Percentiles rank a stretch among this genome's conserved stretches.
phyloP scores from a whole-genome alignment of 164 flowering plant species.

The Dillenia turbinata region DNA sequence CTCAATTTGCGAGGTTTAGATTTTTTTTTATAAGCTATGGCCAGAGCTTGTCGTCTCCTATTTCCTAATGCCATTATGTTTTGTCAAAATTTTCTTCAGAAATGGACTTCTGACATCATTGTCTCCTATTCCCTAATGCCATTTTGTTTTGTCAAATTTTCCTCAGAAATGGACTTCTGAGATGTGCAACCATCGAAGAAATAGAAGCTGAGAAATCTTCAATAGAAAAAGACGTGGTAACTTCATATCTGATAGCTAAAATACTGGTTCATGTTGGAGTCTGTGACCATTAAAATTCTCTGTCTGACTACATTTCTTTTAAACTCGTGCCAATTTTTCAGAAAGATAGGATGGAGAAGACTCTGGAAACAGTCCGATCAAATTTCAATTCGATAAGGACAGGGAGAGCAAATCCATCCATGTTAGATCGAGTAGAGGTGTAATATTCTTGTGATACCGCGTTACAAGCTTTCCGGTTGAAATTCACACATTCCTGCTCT shows the following conservation, averaged over 20 bases:
- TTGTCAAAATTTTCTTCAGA: constrained; percentile 30
- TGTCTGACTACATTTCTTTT: not conserved
- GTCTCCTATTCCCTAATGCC: not conserved
- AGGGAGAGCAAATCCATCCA: constrained; percentile 81
- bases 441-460: not conserved
- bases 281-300: not conserved
- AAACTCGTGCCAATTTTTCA: constrained; percentile 14
- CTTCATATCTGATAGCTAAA: constrained; percentile 15
- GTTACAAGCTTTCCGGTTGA: not conserved
- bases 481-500: not conserved
- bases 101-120: constrained; percentile 14
- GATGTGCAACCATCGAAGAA: constrained; percentile 83
- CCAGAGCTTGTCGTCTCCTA: not conserved
- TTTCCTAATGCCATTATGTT: not conserved
- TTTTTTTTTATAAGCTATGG: too few relatives aligned
- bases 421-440: constrained; percentile 90
- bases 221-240: constrained; percentile 78
- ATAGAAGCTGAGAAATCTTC: constrained; percentile 78
- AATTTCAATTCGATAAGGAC: constrained; percentile 85
- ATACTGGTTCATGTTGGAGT: not conserved
- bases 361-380: constrained; percentile 57
- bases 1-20: too few relatives aligned
- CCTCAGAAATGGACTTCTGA: constrained; percentile 53
- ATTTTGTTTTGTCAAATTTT: constrained; percentile 3
- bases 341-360: constrained; percentile 92